Conservation (phyloP, 164 flowering plant species). For the Vitis rupestris region DNA sequence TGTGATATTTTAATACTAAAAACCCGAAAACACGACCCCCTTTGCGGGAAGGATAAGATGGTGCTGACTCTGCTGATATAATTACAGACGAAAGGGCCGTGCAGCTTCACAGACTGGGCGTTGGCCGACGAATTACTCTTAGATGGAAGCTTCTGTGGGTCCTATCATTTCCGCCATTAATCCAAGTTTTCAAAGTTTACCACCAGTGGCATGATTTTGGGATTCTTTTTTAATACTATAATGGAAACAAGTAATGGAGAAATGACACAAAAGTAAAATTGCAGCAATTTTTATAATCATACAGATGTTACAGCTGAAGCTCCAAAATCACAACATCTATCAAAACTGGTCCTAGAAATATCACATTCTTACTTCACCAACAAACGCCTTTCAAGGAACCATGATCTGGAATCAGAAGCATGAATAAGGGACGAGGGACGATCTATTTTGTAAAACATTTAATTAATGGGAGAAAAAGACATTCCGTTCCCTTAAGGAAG, state of each 20-base stretch:
- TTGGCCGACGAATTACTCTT: background rate
- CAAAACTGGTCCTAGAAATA: conserved; percentile 13
- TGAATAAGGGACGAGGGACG: background rate
- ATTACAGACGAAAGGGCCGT: background rate
- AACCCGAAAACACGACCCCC: conserved; percentile 9
- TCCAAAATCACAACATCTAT: background rate
- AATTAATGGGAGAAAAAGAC: background rate
- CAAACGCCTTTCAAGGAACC: background rate
- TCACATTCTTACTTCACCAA: background rate
- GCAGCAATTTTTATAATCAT: background rate
- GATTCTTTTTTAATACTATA: background rate
- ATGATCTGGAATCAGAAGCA: background rate
- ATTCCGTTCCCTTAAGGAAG: conserved; percentile 5
- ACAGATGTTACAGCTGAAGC: conserved; percentile 4
- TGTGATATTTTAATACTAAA: conserved; percentile 2
- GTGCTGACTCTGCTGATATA: background rate
- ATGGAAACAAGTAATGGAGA: background rate
- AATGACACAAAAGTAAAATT: background rate
- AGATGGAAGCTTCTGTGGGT: conserved; percentile 2
- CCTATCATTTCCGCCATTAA: conserved; percentile 1
- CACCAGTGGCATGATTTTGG: background rate
- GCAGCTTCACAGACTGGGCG: no score
- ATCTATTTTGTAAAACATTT: background rate
- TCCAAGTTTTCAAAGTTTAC: background rate
- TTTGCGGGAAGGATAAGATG: conserved; percentile 12